Percentiles rank a stretch among this genome's conserved stretches.
phyloP scores from a whole-genome alignment of 2,329 filamentous ascomycete species.

The Neofusicoccum cordaticola region DNA sequence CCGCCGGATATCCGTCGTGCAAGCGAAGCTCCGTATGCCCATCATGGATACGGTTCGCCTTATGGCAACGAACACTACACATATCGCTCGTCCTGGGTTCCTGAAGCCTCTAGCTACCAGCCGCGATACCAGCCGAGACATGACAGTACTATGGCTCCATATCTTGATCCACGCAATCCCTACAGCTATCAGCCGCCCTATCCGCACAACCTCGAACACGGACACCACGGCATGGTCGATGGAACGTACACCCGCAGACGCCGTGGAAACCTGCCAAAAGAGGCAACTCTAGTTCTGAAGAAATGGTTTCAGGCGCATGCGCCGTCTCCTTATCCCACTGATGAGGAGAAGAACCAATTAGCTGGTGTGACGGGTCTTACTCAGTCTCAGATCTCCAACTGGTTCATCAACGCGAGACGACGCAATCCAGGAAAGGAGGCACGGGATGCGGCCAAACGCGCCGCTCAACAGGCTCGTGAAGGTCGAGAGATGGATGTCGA shows the following conservation, averaged over 20 bases:
- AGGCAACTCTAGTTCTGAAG: conserved; percentile 77
- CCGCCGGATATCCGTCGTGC: not conserved
- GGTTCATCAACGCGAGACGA: conserved; percentile 76
- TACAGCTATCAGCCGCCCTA: not conserved
- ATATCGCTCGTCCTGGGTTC: not conserved
- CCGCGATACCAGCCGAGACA: not conserved
- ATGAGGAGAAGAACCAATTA: conserved; percentile 74
- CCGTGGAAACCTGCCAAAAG: conserved; percentile 83
- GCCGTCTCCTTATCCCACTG: conserved; percentile 76
- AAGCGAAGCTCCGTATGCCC: not conserved
- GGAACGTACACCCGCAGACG: not conserved
- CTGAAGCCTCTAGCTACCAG: not conserved
- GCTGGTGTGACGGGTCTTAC: not conserved
- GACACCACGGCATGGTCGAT: not conserved
- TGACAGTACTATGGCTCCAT: not conserved
- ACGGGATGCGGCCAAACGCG: not conserved
- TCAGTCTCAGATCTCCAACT: conserved; percentile 62
- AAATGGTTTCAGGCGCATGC: conserved; percentile 77
- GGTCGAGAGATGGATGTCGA: too few relatives aligned
- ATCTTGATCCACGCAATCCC: not conserved
- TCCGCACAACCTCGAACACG: not conserved
- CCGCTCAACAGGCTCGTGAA: not conserved
- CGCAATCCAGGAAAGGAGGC: conserved; percentile 40
- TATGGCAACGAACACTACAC: not conserved
- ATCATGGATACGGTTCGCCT: not conserved